Conservation (phyloP, 768 basidiomycete species). For the Boletus pseudopeckii region DNA sequence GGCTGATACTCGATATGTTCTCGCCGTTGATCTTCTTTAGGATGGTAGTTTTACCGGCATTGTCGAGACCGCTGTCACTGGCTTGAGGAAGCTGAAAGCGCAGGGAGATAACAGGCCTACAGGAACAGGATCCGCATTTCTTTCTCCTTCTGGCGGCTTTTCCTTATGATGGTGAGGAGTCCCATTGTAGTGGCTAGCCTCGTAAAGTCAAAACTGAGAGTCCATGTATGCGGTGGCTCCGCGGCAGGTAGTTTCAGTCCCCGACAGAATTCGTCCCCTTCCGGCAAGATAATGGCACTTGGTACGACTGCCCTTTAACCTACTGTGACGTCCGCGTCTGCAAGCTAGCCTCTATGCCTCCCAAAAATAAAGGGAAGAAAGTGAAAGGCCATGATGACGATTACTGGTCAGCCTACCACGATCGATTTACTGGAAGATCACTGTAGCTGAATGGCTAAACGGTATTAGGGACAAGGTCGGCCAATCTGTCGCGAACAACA, state of each 20-base stretch:
- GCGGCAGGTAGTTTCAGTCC: constrained; percentile 8
- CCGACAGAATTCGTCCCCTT: constrained; percentile 3
- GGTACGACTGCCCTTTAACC: neutral
- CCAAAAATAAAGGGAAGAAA: constrained; percentile 84
- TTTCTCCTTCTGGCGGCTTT: constrained; percentile 91
- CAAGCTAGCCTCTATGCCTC: constrained; percentile 33
- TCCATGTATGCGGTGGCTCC: neutral
- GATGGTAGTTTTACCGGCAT: constrained; percentile 98
- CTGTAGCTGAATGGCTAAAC: constrained; percentile 8
- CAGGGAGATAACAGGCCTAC: constrained; percentile 39
- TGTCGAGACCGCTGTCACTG: constrained; percentile 81
- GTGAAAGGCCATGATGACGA: constrained; percentile 75
- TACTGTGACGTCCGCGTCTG: neutral
- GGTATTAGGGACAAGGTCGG: constrained; percentile 60
- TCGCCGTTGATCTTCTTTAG: constrained; percentile 92
- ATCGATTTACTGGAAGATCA: constrained; percentile 16
- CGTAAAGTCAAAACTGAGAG: neutral
- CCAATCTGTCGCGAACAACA: constrained; percentile 48
- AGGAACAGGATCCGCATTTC: constrained; percentile 97
- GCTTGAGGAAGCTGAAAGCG: constrained; percentile 14
- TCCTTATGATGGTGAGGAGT: constrained; percentile 93
- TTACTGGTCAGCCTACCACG: constrained; percentile 57
- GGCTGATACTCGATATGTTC: constrained; percentile 83
- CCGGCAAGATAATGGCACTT: constrained; percentile 19
- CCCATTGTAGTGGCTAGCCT: too few species aligned